Base-by-base conservation (phyloP, 2,329 filamentous ascomycete genomes). In the Aureobasidium musti region DNA sequence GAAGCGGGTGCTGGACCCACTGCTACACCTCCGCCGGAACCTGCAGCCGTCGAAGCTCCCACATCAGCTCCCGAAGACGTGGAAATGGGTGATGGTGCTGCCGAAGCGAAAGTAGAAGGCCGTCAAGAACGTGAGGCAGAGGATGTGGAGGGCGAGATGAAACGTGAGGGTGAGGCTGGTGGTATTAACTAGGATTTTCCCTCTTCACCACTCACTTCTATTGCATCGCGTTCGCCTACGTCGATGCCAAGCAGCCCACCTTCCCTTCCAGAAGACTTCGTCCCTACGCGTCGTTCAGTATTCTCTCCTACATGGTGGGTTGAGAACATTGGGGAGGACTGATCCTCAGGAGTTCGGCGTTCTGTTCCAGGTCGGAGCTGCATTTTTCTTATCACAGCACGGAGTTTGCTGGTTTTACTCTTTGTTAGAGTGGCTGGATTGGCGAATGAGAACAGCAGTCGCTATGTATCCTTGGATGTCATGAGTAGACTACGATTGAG, bases 21-120 rank as follows among this genome's bases (percentile, higher is more conserved):
- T 7, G 64, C 54, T 13, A 52, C 56, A 28, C 61, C 61, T 28
- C 49, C 61, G 6, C 52, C 43, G 28, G 64, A 60, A 23, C 23
- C 45, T 17, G n/a, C 56, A 30, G 45, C 26, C 5, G 33, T 35
- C 2, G 45, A 47, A 23, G 5, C 47, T 1, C 33, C 54, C 5
- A 17, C 53, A 33, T 6, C 63, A 28, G 66, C 59, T 21, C 39
- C 49, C 17, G 61, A 56, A 53, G 67, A 68, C 41, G 49, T 68
- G 13, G 67, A 66, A 28, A 68, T 68, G 67, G 67, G 35, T 6
- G 68, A 65, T 2, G 28, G 28, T n/a, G 50, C 57, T 19, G 63
- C 57, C 14, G 66, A 63, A 47, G 66, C 57, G 21, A 74, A 73
- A 67, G 74, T 74, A 33, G 73, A 73, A 45, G 75, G 73, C n/a